phyloP scores from a whole-genome alignment of 495 filamentous ascomycete genomes.

The Hypoxylon perforatum region DNA sequence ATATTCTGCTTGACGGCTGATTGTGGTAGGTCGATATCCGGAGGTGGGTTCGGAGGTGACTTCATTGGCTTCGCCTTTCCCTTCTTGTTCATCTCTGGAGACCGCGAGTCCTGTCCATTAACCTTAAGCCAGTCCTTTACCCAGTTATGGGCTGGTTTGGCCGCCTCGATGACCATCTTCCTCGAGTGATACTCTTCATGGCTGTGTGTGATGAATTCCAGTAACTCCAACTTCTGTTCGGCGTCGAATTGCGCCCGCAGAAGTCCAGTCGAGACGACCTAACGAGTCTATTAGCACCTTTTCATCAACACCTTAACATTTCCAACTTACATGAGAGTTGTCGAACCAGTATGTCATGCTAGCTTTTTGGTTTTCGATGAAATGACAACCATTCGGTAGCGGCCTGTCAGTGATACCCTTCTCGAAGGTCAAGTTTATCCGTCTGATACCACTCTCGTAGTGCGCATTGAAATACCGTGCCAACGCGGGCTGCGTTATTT shows the following conservation, averaged over 20 bases:
- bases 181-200: conserved; percentile 78
- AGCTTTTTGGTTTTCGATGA: conserved; percentile 69
- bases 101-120: conserved; percentile 70
- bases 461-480: conserved; percentile 84
- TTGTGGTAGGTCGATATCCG: conserved; percentile 68
- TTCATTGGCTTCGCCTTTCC: conserved; percentile 64
- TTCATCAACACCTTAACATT: not conserved
- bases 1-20: conserved; percentile 69
- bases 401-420: conserved; percentile 65
- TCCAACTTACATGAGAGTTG: conserved; percentile 70
- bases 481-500: conserved; percentile 78
- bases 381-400: conserved; percentile 69
- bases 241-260: conserved; percentile 73
- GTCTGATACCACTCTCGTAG: conserved; percentile 82
- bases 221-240: conserved; percentile 76
- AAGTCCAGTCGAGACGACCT: conserved; percentile 73
- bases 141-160: conserved; percentile 64
- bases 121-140: conserved; percentile 65
- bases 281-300: conserved; percentile 36
- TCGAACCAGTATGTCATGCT: conserved; percentile 80
- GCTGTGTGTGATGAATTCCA: conserved; percentile 71
- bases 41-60: conserved; percentile 61
- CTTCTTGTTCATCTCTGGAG: conserved; percentile 79
- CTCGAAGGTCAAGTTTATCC: conserved; percentile 80
- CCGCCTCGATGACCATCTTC: conserved; percentile 63